Evolutionary conservation across 371 early-diverging fungal species (phyloP), one percentile per base, ranked within the genome.

Genomic region (Parasitella parasitica): DNA sequence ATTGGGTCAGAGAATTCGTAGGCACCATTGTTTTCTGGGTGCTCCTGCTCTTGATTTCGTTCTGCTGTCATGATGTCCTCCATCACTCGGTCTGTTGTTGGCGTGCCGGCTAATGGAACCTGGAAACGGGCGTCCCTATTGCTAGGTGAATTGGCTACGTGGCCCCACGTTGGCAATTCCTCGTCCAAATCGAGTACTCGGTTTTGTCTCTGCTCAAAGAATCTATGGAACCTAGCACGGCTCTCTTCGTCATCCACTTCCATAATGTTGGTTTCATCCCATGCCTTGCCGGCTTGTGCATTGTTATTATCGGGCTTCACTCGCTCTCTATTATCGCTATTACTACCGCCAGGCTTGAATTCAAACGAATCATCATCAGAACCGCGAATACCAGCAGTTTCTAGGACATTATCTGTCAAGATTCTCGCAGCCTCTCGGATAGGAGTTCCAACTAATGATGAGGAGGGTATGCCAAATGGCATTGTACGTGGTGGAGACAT

Each of bases 401-500:
- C 30, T 15, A 80, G n/a, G 6, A 63, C 41, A 55, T 72, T 68
- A 6, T 75, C 69, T 9, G 70, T 63, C 16, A 80, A 57, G 27
- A 73, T 66, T 18, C 49, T 60, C 2, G 73, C 73, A 16, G 74
- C 76, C 49, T 77, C 72, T 24, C 69, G 66, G 8, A 70, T 65
- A 1, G 81, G 81, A 13, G 81, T 78, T 15, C 59, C 57, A 6
- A 66, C 36, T 36, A 77, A 48, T 7, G 54, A 54, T 0, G 57
- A 56, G 5, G 66, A 63, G 27, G 77, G 53, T 5, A 61, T 20
- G 1, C 65, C 62, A 67, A 75, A 78, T n/a, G 74, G 73, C 13
- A 76, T 64, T 0, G 73, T 81, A 27, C 66, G 71, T 16, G 81
- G 81, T 26, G 81, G 78, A 15, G 15, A 34, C 12, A 41, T 26